Evolutionary conservation across 257 asterid genomes (phyloP).

Genomic region (Lavandula angustifolia): DNA sequence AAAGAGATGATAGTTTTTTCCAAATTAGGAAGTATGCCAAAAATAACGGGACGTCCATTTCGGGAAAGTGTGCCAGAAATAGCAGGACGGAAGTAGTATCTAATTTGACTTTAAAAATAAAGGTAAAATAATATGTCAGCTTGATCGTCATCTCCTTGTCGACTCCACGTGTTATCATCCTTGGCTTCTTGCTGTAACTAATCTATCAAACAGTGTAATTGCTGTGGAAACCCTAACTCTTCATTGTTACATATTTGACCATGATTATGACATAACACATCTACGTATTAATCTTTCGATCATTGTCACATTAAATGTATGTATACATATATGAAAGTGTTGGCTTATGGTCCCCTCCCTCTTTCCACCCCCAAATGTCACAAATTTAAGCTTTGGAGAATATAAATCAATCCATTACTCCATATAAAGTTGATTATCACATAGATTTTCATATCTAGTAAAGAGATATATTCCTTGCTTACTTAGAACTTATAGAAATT

Average conservation of each 20-base stretch:
- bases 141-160: neutral
- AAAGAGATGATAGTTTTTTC: too few species aligned
- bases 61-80: too few species aligned
- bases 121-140: neutral
- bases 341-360: neutral
- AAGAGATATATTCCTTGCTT: neutral
- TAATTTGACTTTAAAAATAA: too few species aligned
- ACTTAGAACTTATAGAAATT: too few species aligned
- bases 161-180: neutral
- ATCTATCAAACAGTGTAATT: neutral
- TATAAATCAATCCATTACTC: neutral
- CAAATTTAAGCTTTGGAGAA: neutral
- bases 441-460: neutral
- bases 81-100: too few species aligned
- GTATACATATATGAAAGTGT: neutral
- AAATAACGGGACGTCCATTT: too few species aligned
- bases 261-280: constrained; percentile 11
- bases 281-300: neutral
- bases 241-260: constrained; percentile 31
- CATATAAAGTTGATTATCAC: neutral
- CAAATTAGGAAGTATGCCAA: too few species aligned
- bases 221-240: constrained; percentile 21
- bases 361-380: neutral
- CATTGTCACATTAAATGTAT: neutral
- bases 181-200: neutral